A percentile compares a stretch with the other conserved stretches of the same genome.
phyloP scores from a whole-genome alignment of 805 yeast genomes.

The Lachancea meyersii region DNA sequence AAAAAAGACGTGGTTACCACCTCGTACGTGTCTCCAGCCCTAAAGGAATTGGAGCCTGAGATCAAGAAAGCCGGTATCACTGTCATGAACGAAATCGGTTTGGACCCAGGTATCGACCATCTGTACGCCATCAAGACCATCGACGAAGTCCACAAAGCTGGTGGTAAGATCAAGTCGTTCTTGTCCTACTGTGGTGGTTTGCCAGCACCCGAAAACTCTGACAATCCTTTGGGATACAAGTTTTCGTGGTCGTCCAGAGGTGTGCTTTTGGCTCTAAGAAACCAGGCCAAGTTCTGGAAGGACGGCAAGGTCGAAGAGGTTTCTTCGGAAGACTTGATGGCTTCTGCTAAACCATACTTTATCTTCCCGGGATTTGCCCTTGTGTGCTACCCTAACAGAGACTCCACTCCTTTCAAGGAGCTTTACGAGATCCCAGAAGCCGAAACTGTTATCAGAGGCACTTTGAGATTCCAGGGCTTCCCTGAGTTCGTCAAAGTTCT shows the following conservation, averaged over 20 bases:
- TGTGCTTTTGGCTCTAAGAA: conserved; percentile 90
- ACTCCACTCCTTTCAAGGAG: conserved; percentile 88
- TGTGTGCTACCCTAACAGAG: conserved; percentile 97
- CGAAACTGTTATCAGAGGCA: conserved; percentile 93
- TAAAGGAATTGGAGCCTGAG: conserved; percentile 77
- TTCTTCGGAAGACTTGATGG: conserved; percentile 88
- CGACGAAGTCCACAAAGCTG: conserved; percentile 86
- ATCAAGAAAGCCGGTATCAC: conserved; percentile 92
- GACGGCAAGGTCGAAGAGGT: conserved; percentile 78
- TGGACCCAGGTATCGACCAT: conserved; percentile 98
- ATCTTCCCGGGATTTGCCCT: conserved; percentile 94
- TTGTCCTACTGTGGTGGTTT: conserved; percentile 97
- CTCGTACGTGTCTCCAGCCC: conserved; percentile 91
- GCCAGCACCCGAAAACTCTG: conserved; percentile 96
- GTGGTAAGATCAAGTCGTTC: conserved; percentile 92
- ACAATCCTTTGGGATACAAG: conserved; percentile 97
- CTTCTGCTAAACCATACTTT: conserved; percentile 88
- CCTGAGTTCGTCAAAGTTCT: conserved; percentile 94
- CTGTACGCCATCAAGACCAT: conserved; percentile 97
- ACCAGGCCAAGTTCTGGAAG: conserved; percentile 82
- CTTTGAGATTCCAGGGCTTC: conserved; percentile 97
- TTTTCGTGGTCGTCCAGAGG: conserved; percentile 99
- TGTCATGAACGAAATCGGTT: conserved; percentile 97
- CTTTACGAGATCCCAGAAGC: conserved; percentile 95
- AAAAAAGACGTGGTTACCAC: conserved; percentile 91